A percentile compares a stretch with the other conserved stretches of the same genome.
phyloP scores from a whole-genome alignment of 2,329 filamentous ascomycete species.

The Botrytis galanthina region DNA sequence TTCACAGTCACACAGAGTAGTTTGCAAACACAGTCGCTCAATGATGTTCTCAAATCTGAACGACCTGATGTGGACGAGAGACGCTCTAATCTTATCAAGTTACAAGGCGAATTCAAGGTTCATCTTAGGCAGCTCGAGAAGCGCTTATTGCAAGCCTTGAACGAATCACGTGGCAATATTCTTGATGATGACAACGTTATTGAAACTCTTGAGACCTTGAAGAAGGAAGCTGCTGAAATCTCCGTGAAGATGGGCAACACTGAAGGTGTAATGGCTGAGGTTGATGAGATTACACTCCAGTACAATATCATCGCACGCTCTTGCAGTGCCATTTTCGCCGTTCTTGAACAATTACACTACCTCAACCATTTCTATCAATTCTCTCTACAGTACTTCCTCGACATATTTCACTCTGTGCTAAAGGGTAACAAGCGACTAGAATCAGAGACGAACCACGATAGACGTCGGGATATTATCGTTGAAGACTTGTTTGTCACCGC shows the following conservation, averaged over 20 bases:
- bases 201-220: slow-evolving; percentile 93
- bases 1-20: slow-evolving; percentile 99
- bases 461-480: slow-evolving; percentile 84
- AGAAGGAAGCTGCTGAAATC: slow-evolving; percentile 96
- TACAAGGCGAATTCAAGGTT: slow-evolving; percentile 99
- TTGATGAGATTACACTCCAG: slow-evolving; percentile 90
- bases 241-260: slow-evolving; percentile 95
- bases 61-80: slow-evolving; percentile 95
- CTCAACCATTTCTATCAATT: slow-evolving; percentile 99
- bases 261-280: slow-evolving; percentile 96
- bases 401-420: slow-evolving; percentile 94
- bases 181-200: slow-evolving; percentile 98
- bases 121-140: slow-evolving; percentile 95
- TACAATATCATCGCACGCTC: slow-evolving; percentile 92
- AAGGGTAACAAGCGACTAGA: slow-evolving; percentile 73
- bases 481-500: slow-evolving; percentile 87
- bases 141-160: slow-evolving; percentile 87
- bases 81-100: slow-evolving; percentile 94
- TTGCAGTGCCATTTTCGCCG: slow-evolving; percentile 95
- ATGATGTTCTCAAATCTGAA: slow-evolving; percentile 96
- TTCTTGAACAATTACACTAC: slow-evolving; percentile 94
- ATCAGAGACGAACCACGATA: slow-evolving; percentile 70
- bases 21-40: slow-evolving; percentile 94
- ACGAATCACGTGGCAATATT: slow-evolving; percentile 96
- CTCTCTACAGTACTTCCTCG: slow-evolving; percentile 95